Conservation (phyloP, 768 basidiomycete species). For the Termitomyces sp. region DNA sequence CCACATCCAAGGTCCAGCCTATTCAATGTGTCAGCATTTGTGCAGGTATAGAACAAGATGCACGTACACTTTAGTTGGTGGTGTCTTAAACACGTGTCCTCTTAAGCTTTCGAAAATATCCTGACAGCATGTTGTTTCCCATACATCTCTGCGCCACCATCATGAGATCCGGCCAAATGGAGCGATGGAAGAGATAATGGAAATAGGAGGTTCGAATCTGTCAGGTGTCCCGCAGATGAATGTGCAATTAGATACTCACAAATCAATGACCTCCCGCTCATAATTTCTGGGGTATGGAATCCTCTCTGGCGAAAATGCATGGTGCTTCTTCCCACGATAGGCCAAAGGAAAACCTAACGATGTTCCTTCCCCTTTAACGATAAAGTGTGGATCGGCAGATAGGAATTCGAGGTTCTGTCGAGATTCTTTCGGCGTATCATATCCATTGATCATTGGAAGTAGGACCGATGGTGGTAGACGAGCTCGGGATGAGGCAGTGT, state of each 20-base stretch:
- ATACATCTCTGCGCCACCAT: slow-evolving; percentile 50
- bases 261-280: slow-evolving; percentile 55
- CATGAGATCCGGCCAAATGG: slow-evolving; percentile 6
- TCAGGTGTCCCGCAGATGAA: neutral
- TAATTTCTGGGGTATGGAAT: slow-evolving; percentile 72
- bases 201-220: neutral
- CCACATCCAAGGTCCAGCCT: slow-evolving; percentile 75
- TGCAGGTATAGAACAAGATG: neutral
- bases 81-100: slow-evolving; percentile 57
- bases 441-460: slow-evolving; percentile 1
- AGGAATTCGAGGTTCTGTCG: slow-evolving; percentile 38
- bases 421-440: slow-evolving; percentile 6
- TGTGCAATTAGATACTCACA: slow-evolving; percentile 41
- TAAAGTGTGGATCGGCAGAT: slow-evolving; percentile 58
- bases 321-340: slow-evolving; percentile 45
- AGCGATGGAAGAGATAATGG: neutral
- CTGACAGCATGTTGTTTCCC: slow-evolving; percentile 55
- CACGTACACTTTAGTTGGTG: slow-evolving; percentile 55
- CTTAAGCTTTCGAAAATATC: slow-evolving; percentile 55
- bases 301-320: slow-evolving; percentile 41
- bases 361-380: slow-evolving; percentile 38
- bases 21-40: slow-evolving; percentile 10
- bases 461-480: slow-evolving; percentile 6
- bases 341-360: slow-evolving; percentile 24
- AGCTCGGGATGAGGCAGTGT: slow-evolving; percentile 6